These are phyloP conservation scores for Claviceps spartinae DNA, from an alignment of 2,329 filamentous ascomycete genomes.

Conservation along the genomic window DNA sequence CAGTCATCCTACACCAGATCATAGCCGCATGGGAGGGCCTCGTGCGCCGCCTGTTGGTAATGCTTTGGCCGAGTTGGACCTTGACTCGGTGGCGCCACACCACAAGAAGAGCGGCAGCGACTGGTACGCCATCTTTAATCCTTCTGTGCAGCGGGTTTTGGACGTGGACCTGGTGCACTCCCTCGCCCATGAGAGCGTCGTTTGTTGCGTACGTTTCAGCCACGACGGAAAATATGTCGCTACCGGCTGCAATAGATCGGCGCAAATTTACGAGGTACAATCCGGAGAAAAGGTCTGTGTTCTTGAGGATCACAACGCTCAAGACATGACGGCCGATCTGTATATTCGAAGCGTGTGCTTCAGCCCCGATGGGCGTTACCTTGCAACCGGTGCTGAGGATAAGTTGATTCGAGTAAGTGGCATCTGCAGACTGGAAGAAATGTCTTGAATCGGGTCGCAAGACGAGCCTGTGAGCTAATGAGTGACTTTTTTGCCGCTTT, in stretches of 20 bases:
- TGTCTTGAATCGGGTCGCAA: too few species aligned
- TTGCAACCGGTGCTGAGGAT: constrained; percentile 93
- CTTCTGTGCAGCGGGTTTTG: constrained; percentile 71
- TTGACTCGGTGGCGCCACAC: constrained; percentile 69
- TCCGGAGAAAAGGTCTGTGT: constrained; percentile 80
- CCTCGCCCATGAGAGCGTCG: constrained; percentile 84
- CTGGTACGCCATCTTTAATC: constrained; percentile 97
- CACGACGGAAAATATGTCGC: constrained; percentile 90
- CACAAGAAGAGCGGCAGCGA: constrained; percentile 82
- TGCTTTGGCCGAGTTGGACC: constrained; percentile 72
- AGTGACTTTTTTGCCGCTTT: not conserved
- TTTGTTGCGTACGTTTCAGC: constrained; percentile 96
- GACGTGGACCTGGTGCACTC: constrained; percentile 94
- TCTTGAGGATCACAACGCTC: constrained; percentile 71
- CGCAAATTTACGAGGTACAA: constrained; percentile 94
- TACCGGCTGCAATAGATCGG: constrained; percentile 94
- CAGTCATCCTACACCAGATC: constrained; percentile 69
- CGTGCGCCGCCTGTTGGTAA: constrained; percentile 39
- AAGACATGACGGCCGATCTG: constrained; percentile 73
- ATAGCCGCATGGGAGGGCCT: constrained; percentile 37
- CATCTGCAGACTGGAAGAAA: not conserved
- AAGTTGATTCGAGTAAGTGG: constrained; percentile 82
- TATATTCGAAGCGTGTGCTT: constrained; percentile 98
- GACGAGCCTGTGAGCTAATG: constrained; percentile 7
- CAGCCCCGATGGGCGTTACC: constrained; percentile 85